These are phyloP conservation scores for Rostrohypoxylon terebratum DNA, from an alignment of 495 filamentous ascomycete genomes.

Conservation along the genomic window DNA sequence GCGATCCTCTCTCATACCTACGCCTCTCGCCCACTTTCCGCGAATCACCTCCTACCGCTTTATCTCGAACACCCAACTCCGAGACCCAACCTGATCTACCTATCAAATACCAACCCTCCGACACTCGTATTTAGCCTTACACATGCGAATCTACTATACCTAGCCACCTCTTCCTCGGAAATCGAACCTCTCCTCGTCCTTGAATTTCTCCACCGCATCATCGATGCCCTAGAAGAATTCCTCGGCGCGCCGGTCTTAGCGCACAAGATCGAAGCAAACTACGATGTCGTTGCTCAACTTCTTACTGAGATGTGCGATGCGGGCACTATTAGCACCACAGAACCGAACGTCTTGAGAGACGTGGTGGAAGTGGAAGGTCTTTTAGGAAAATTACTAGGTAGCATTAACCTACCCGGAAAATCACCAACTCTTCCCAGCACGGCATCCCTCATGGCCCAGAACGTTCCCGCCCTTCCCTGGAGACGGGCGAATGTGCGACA, in stretches of 20 bases:
- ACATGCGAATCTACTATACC: slow-evolving; percentile 88
- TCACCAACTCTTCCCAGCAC: slow-evolving; percentile 41
- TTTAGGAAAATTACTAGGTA: slow-evolving; percentile 90
- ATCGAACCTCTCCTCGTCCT: slow-evolving; percentile 93
- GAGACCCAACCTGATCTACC: slow-evolving; percentile 85
- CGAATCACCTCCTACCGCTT: slow-evolving; percentile 79
- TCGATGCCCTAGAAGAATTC: slow-evolving; percentile 96
- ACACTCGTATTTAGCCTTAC: slow-evolving; percentile 87
- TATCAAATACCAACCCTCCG: slow-evolving; percentile 83
- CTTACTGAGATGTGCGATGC: slow-evolving; percentile 97
- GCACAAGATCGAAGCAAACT: slow-evolving; percentile 84
- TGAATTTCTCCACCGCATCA: slow-evolving; percentile 93
- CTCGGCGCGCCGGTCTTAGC: slow-evolving; percentile 89
- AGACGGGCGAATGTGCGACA: slow-evolving; percentile 91
- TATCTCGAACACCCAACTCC: slow-evolving; percentile 88
- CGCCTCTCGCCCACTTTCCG: slow-evolving; percentile 80
- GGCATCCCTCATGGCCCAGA: slow-evolving; percentile 54
- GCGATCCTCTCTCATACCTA: slow-evolving; percentile 67
- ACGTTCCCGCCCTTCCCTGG: slow-evolving; percentile 75
- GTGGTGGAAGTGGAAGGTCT: slow-evolving; percentile 89
- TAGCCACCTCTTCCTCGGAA: slow-evolving; percentile 84
- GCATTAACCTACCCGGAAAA: slow-evolving; percentile 76
- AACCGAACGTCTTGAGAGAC: slow-evolving; percentile 92
- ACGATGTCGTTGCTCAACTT: slow-evolving; percentile 94
- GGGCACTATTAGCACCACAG: slow-evolving; percentile 88